These are phyloP conservation scores for Diaporthe humulicola DNA, from an alignment of 2,329 filamentous ascomycete genomes.

Conservation along the genomic window DNA sequence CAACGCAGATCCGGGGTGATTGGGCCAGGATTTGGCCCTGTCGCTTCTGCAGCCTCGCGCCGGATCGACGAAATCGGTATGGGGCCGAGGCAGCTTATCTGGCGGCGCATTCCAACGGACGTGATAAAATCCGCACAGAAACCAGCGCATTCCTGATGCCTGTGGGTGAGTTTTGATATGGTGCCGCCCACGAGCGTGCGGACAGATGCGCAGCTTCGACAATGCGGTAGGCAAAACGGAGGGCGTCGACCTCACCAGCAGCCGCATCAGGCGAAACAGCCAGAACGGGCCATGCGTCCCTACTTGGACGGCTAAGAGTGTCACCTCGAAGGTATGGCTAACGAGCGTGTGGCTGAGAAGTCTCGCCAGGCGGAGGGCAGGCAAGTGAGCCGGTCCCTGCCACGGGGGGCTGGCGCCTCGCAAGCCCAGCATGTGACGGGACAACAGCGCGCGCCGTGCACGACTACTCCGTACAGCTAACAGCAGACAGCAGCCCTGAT, in stretches of 20 bases:
- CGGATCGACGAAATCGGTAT: neutral
- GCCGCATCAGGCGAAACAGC: conserved; percentile 6
- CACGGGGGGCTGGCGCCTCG: neutral
- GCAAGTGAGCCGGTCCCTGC: conserved; percentile 8
- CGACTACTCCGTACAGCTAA: neutral
- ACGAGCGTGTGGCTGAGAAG: conserved; percentile 7
- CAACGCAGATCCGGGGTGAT: neutral
- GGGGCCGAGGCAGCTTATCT: neutral
- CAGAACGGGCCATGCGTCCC: neutral
- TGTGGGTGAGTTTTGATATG: neutral
- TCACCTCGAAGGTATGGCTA: neutral
- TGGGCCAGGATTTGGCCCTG: neutral
- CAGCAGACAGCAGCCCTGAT: neutral
- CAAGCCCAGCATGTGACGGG: conserved; percentile 18
- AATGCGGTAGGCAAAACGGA: neutral
- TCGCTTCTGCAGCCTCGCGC: conserved; percentile 1
- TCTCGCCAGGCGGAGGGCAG: neutral
- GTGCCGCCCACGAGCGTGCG: neutral
- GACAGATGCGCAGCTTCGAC: neutral
- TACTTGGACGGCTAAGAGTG: neutral
- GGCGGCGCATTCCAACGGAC: neutral
- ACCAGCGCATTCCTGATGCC: neutral
- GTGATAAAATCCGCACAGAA: neutral
- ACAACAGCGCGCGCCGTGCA: neutral
- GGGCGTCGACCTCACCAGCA: neutral